Base-by-base conservation (phyloP, 805 yeast species). In the Monosporozyma servazzii region DNA sequence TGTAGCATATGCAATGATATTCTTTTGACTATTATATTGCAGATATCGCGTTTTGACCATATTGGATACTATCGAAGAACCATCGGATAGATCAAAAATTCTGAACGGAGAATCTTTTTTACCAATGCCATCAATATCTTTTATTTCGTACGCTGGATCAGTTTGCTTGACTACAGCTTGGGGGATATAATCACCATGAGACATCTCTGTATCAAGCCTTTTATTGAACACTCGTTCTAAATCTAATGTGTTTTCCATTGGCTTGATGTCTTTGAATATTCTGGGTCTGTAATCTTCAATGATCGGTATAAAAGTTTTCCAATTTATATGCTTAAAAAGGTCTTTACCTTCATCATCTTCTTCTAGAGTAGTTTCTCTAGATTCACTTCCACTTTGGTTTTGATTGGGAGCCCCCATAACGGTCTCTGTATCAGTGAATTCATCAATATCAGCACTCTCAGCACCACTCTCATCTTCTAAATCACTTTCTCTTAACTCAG, bases 1-100 rank as follows among this genome's bases (percentile, higher is more conserved):
- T 8, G 62, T 52, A n/a, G 18, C 27, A n/a, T 43, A 48, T 9
- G 33, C 51, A 17, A 48, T 7, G 10, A 48, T 45, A 20, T 55
- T 58, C 10, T 56, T 57, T 33, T 61, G 61, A 13, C 47, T 50
- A 47, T 56, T 56, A 31, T 55, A 54, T 37, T 65, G 54, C 30
- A 62, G 29, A 21, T 20, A 41, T 41, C 44, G 21, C 27, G 44
- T 41, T 17, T 41, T 41, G 23, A 41, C 27, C 44, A 41, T 21
- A 21, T 21, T 21, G 5, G 44, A 41, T 41, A 13, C 29, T 10
- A 41, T 41, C 2, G 17, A 41, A 21, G 13, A 7, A 11, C 44
- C 44, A 11, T 41, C 25, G 7, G 44, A 41, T 9, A 41, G 29
- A 41, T 41, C 44, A 41, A 41, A 20, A 5, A 21, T 21, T 21